A percentile compares a stretch with the other conserved stretches of the same genome.
phyloP scores from a whole-genome alignment of 1,139 yeast species.

The Blastobotrys serpentis region DNA sequence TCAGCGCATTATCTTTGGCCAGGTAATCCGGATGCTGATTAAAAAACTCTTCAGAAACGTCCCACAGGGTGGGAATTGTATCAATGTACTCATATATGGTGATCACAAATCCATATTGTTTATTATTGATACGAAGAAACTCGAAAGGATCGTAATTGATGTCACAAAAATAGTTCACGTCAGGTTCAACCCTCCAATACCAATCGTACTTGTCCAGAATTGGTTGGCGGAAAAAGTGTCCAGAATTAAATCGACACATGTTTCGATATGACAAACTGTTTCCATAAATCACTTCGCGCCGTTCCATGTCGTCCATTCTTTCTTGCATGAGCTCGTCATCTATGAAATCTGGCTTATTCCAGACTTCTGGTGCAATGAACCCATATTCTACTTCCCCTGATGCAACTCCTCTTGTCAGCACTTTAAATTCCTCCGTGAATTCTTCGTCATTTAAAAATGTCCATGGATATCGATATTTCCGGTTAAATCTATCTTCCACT shows the following conservation, averaged over 20 bases:
- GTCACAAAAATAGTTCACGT: slow-evolving; percentile 82
- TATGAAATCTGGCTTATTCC: slow-evolving; percentile 64
- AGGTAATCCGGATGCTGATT: slow-evolving; percentile 60
- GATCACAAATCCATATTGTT: slow-evolving; percentile 85
- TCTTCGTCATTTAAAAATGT: slow-evolving; percentile 82
- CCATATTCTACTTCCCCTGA: slow-evolving; percentile 80
- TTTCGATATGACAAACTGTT: slow-evolving; percentile 73
- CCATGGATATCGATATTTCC: slow-evolving; percentile 68
- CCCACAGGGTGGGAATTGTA: slow-evolving; percentile 85
- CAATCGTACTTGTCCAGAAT: slow-evolving; percentile 66
- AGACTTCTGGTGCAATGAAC: slow-evolving; percentile 56
- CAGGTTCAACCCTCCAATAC: slow-evolving; percentile 95
- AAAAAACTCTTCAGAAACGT: slow-evolving; percentile 62
- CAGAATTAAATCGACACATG: slow-evolving; percentile 82
- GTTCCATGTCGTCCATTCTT: slow-evolving; percentile 54
- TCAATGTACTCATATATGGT: slow-evolving; percentile 73
- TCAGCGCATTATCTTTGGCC: slow-evolving; percentile 58
- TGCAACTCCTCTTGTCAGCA: slow-evolving; percentile 73
- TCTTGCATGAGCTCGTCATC: slow-evolving; percentile 45
- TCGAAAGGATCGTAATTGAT: slow-evolving; percentile 70
- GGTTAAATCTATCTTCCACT: slow-evolving; percentile 59
- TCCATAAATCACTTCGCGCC: slow-evolving; percentile 70
- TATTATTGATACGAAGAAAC: slow-evolving; percentile 66
- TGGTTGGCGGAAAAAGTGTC: slow-evolving; percentile 74
- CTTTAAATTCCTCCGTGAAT: slow-evolving; percentile 64